These are phyloP conservation scores for Candolleomyces eurysporus DNA, from an alignment of 768 basidiomycete species.

Conservation along the genomic window DNA sequence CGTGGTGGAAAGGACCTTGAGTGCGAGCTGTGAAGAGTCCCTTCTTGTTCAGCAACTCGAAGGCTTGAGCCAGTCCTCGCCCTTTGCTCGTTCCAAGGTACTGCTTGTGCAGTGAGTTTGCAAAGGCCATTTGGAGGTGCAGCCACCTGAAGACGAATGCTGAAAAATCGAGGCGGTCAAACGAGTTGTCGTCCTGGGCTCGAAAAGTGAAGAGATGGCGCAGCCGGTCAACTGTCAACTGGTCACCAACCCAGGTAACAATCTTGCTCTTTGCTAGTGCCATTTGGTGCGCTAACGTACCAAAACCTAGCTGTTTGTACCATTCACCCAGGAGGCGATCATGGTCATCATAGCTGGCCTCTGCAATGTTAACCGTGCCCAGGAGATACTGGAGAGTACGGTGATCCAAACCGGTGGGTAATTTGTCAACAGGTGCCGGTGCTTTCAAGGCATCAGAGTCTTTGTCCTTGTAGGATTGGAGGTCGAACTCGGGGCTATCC, in stretches of 20 bases:
- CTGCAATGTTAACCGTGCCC: constrained; percentile 30
- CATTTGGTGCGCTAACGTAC: background rate
- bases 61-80: constrained; percentile 27
- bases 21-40: constrained; percentile 20
- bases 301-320: constrained; percentile 20
- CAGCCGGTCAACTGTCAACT: constrained; percentile 33
- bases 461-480: constrained; percentile 20
- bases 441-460: constrained; percentile 16
- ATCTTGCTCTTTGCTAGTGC: background rate
- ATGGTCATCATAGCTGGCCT: constrained; percentile 41
- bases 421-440: constrained; percentile 18
- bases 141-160: constrained; percentile 37
- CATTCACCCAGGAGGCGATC: constrained; percentile 27
- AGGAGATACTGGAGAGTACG: constrained; percentile 33
- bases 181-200: constrained; percentile 35
- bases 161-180: constrained; percentile 35
- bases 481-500: constrained; percentile 25
- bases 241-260: constrained; percentile 2
- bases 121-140: constrained; percentile 38
- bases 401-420: constrained; percentile 25
- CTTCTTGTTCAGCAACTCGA: constrained; percentile 28
- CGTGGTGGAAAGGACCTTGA: constrained; percentile 32
- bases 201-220: constrained; percentile 34
- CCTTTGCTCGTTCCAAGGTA: constrained; percentile 31
- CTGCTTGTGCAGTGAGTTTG: constrained; percentile 39